Evolutionary conservation across 2,329 filamentous ascomycete genomes (phyloP).

Genomic region (Aspergillus sp.): DNA sequence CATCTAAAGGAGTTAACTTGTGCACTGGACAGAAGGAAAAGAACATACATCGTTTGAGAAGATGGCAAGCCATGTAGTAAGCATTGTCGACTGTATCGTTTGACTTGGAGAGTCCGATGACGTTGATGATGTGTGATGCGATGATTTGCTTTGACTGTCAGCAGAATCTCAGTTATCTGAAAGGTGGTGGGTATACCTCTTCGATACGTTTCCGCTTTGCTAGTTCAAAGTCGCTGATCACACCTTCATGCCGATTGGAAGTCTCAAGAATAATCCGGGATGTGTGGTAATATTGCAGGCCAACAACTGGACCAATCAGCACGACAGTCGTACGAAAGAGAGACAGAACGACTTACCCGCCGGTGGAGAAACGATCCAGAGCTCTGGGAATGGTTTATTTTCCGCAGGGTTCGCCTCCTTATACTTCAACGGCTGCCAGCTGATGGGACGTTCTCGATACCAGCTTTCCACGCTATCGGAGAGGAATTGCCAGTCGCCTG

Average conservation of each 20-base stretch:
- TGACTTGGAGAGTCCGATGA: slow-evolving; percentile 38
- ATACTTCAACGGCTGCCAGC: slow-evolving; percentile 41
- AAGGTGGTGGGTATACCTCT: slow-evolving; percentile 27
- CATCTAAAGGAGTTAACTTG: slow-evolving; percentile 26
- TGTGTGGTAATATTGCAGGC: slow-evolving; percentile 45
- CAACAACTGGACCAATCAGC: slow-evolving; percentile 33
- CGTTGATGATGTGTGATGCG: slow-evolving; percentile 33
- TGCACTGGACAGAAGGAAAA: no score
- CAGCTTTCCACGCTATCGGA: slow-evolving; percentile 35
- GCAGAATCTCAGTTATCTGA: background rate
- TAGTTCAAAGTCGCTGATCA: slow-evolving; percentile 33
- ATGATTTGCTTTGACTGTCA: slow-evolving; percentile 31
- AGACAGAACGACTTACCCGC: slow-evolving; percentile 32
- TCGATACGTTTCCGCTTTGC: slow-evolving; percentile 31
- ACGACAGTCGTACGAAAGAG: background rate
- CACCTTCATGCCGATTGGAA: slow-evolving; percentile 29
- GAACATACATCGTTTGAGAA: slow-evolving; percentile 37
- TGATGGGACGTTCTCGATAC: slow-evolving; percentile 35
- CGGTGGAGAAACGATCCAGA: slow-evolving; percentile 43
- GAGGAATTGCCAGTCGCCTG: slow-evolving; percentile 30
- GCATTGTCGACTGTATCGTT: slow-evolving; percentile 41
- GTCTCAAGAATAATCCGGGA: slow-evolving; percentile 36
- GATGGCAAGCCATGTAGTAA: slow-evolving; percentile 40
- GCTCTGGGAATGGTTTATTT: slow-evolving; percentile 37
- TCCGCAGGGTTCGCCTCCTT: slow-evolving; percentile 28